Evolutionary conservation across 768 basidiomycete genomes (phyloP), one percentile per base, ranked within the genome.

Genomic region (Myochromella boudieri): DNA sequence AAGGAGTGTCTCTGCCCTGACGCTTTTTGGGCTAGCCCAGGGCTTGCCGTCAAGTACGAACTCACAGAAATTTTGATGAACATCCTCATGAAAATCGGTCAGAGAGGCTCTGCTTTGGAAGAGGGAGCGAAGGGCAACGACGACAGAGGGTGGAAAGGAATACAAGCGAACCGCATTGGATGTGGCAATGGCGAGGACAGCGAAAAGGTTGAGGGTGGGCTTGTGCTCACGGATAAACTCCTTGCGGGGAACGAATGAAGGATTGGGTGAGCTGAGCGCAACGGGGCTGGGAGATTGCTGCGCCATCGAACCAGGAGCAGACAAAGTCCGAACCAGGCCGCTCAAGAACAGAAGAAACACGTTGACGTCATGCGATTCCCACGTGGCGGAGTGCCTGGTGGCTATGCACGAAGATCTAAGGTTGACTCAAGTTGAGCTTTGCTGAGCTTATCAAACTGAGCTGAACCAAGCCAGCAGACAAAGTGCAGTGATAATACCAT

Each of bases 11-110:
- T 90, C 87, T 18, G 85, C 77, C 15, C 70, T 63, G 40, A 80
- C 67, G 52, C 74, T 81, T 71, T 86, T 90, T 42, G 85, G 69
- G 52, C 74, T 82, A 27, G 77, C 69, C 87, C 87, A 90, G 34
- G 87, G 87, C 65, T 82, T 88, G 22, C 79, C 81, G 26, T 80
- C 75, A 27, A 90, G 70, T 21, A 72, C 65, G 51, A 87, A 84
- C 66, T 90, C 86, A 62, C 69, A 81, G 46, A 85, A 71, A 53
- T 80, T 80, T 38, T 82, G 77, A 10, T 67, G 54, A 0, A 68
- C 51, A 60, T 85, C 79, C 65, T 87, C 81, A 33, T 81, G 71
- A 44, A 72, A 73, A 42, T 68, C 65, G 34, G 71, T 61, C 24
- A 80, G 69, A 38, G 61, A 57, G 60, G 65, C 54, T 56, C 68